Percentiles rank a stretch among this genome's conserved stretches.
phyloP scores from a whole-genome alignment of 2,329 filamentous ascomycete genomes.

The Penicillium sp. region DNA sequence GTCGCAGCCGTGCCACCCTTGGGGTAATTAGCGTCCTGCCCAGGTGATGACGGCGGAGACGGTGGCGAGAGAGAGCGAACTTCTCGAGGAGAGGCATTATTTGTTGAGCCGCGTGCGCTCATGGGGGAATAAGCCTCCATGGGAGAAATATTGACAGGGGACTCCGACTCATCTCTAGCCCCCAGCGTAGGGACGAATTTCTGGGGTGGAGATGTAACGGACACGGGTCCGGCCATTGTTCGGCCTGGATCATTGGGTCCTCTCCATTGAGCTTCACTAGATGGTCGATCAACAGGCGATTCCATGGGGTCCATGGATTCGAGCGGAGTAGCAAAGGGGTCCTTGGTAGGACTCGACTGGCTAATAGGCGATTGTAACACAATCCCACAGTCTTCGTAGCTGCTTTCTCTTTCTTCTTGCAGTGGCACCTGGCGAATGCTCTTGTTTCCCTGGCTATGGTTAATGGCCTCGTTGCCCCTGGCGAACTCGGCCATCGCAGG shows the following conservation, averaged over 20 bases:
- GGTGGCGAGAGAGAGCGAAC: conserved; percentile 58
- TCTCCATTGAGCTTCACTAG: conserved; percentile 22
- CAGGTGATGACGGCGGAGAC: conserved; percentile 59
- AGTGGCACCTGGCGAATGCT: conserved; percentile 38
- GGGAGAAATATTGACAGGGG: conserved; percentile 65
- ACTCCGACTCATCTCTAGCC: conserved; percentile 56
- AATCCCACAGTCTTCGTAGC: conserved; percentile 23
- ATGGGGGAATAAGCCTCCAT: conserved; percentile 41
- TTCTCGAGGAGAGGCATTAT: conserved; percentile 69
- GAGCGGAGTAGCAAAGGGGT: conserved; percentile 19
- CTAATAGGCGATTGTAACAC: conserved; percentile 21
- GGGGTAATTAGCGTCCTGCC: conserved; percentile 26
- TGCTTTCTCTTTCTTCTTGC: conserved; percentile 25
- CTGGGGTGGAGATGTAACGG: conserved; percentile 31
- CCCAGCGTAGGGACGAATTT: conserved; percentile 24
- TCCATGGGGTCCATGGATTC: conserved; percentile 16
- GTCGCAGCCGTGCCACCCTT: conserved; percentile 45
- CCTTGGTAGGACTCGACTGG: conserved; percentile 26
- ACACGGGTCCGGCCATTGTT: conserved; percentile 26
- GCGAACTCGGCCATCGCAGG: conserved; percentile 21
- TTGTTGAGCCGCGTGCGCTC: conserved; percentile 64
- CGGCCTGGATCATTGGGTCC: conserved; percentile 11
- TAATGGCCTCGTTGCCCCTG: conserved; percentile 23
- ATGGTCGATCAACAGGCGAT: conserved; percentile 25
- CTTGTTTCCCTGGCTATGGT: conserved; percentile 14